Conservation (phyloP, 345 rosid species). For the Limnanthes douglasii region DNA sequence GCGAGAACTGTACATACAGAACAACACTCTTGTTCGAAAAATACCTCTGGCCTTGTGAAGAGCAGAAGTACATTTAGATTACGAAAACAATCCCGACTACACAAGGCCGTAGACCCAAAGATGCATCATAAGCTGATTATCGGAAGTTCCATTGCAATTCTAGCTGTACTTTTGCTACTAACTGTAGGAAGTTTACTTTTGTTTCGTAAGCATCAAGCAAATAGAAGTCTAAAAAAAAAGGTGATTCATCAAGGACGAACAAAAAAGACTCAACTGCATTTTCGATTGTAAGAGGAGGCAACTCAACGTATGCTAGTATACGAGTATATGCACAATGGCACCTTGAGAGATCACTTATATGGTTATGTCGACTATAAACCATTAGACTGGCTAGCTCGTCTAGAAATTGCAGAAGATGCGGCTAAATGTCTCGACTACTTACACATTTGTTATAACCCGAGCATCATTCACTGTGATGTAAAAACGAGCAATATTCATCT, state of each 20-base stretch:
- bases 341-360: constrained; percentile 45
- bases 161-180: constrained; percentile 25
- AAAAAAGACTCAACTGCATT: constrained; percentile 22
- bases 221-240: constrained; percentile 16
- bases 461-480: too few relatives aligned
- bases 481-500: too few relatives aligned
- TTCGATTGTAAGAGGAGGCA: constrained; percentile 35
- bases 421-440: too few relatives aligned
- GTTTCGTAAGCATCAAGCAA: constrained; percentile 13
- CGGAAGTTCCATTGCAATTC: constrained; percentile 32
- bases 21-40: constrained; percentile 47
- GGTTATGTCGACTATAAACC: constrained; percentile 38
- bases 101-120: constrained; percentile 18
- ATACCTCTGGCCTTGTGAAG: constrained; percentile 28
- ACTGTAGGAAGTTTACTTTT: constrained; percentile 22
- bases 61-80: too few relatives aligned
- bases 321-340: constrained; percentile 79
- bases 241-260: too few relatives aligned
- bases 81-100: constrained; percentile 34
- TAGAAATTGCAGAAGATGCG: constrained; percentile 56
- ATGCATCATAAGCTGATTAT: constrained; percentile 24
- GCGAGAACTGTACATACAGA: constrained; percentile 51
- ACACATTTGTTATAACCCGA: too few relatives aligned
- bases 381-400: constrained; percentile 44
- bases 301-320: constrained; percentile 44